Evolutionary conservation across 2,329 filamentous ascomycete genomes (phyloP), one percentile per base, ranked within the genome.

Genomic region (Penicillium sumatraense): DNA sequence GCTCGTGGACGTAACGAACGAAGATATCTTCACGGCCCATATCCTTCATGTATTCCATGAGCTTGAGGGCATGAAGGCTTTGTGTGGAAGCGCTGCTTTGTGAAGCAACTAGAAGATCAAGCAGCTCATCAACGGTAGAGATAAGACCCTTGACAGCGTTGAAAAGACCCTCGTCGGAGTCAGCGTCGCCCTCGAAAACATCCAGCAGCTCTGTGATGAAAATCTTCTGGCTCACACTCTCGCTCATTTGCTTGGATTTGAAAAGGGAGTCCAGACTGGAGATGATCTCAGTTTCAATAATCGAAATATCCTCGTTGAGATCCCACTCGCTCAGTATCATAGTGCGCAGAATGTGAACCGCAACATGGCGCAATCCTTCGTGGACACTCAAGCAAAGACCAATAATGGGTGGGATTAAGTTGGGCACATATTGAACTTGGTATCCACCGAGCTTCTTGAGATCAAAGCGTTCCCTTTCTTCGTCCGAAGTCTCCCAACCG

Each of bases 241-340:
- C 93, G 0, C 89, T 96, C 68, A 96, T 81, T 5, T 89, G 87
- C 75, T 93, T 95, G 7, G 88, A 85, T 75, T 97, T 96, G 81
- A 97, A 97, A 49, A 96, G 85, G 21, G 84, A 81, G 70, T 99
- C 95, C 51, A 99, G 78, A 62, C 90, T 96, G 67, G 97, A 93
- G 65, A 99, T 96, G 80, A 98, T 93, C 74, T 97, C 95, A 2
- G 92, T 95, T 74, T 98, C 93, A 49, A 99, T 90, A 45, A 95
- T 87, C 2, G 89, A 89, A 45, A 99, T 78, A 70, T 98, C 93
- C 70, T 96, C 90, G 70, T 92, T 97, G 60, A 99, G 76, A 14
- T 92, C 93, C 95, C 95, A 99, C 75, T 99, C 95, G 75, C 93
- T 96, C 63, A 98, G 88, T 67, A 99, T 96, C 95, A 99, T 99